phyloP scores from a whole-genome alignment of 1,284 basidiomycete species.

The Sphaerobolus stellatus region DNA sequence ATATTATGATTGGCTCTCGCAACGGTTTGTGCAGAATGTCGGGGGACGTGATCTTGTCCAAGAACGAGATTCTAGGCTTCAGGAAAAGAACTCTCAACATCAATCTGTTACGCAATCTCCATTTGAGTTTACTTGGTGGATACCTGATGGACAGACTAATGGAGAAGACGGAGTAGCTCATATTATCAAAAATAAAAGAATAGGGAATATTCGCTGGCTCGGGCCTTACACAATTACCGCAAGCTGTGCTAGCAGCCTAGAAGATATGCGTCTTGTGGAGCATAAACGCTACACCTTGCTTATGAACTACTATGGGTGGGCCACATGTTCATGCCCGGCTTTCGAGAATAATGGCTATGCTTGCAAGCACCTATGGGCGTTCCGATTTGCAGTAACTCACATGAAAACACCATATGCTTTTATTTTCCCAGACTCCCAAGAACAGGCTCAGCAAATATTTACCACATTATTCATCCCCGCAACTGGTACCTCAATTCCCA shows the following conservation, averaged over 20 bases:
- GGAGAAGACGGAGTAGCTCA: background rate
- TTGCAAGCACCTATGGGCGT: slow-evolving; percentile 5
- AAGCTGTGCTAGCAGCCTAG: background rate
- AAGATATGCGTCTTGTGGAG: background rate
- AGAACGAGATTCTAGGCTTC: background rate
- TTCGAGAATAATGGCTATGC: background rate
- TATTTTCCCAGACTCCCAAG: too few relatives aligned
- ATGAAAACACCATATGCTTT: background rate
- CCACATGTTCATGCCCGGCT: background rate
- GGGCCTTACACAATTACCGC: background rate
- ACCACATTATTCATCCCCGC: too few relatives aligned
- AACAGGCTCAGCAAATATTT: too few relatives aligned
- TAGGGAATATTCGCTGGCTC: background rate
- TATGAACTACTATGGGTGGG: slow-evolving; percentile 1
- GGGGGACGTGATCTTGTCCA: background rate
- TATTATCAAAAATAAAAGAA: background rate
- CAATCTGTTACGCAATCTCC: background rate
- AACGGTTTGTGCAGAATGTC: background rate
- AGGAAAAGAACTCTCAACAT: background rate
- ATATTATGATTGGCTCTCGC: background rate
- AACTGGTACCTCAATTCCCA: too few relatives aligned
- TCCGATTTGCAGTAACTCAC: background rate
- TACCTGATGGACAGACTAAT: background rate
- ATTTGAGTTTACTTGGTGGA: background rate
- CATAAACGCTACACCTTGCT: background rate